A percentile compares a stretch with the other conserved stretches of the same genome.
Conservation (phyloP, 108 stramenopile species). For the Hondaea fermentalgiana region DNA sequence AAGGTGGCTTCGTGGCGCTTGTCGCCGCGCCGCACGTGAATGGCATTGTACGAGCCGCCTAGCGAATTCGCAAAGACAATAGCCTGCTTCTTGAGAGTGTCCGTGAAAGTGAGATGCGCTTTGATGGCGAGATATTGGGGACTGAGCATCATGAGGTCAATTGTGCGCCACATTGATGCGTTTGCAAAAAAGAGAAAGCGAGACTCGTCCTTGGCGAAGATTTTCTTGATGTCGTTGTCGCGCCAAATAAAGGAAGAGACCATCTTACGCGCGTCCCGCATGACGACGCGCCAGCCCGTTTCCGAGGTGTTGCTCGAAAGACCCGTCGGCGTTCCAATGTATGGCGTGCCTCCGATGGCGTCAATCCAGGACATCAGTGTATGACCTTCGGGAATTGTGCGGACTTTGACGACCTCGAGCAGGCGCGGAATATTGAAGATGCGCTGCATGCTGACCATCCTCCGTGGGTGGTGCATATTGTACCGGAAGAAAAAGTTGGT, state of each 20-base stretch:
- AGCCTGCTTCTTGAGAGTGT: not conserved
- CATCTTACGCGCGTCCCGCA: not conserved
- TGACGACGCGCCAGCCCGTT: conserved; percentile 1
- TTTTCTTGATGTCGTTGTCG: not conserved
- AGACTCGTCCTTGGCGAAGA: not conserved
- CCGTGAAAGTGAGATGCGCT: not conserved
- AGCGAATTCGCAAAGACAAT: not conserved
- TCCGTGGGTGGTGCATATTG: not conserved
- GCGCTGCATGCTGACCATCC: conserved; percentile 10
- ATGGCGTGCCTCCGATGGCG: not conserved
- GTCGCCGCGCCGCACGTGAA: not conserved
- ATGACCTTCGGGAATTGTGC: not conserved
- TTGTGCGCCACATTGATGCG: not conserved
- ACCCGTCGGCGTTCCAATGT: not conserved
- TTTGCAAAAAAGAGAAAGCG: conserved; percentile 7
- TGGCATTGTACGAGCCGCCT: not conserved
- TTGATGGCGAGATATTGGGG: not conserved
- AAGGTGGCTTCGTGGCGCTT: not conserved
- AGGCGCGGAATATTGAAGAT: not conserved
- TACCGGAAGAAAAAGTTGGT: conserved; percentile 1
- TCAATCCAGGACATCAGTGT: not conserved
- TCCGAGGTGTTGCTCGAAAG: not conserved
- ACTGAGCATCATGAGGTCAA: not conserved
- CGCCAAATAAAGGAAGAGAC: not conserved
- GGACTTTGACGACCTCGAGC: not conserved